These are phyloP conservation scores for Pachyrhizus erosus DNA, from an alignment of 306 rosid species.

Conservation along the genomic window DNA sequence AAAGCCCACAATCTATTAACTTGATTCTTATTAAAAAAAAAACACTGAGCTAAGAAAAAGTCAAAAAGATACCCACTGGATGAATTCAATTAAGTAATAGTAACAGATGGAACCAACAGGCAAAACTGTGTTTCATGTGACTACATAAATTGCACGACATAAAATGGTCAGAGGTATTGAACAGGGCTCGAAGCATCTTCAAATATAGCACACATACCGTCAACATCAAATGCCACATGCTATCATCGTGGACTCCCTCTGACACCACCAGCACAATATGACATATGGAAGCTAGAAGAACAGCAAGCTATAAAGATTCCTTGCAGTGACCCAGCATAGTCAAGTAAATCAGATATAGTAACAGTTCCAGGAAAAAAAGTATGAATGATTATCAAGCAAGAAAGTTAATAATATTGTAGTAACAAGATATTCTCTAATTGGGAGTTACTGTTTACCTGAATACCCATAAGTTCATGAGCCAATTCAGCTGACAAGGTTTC, in stretches of 20 bases:
- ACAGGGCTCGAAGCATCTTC: conserved; percentile 20
- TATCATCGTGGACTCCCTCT: conserved; percentile 77
- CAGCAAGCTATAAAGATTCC: conserved; percentile 78
- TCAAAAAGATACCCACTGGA: background rate
- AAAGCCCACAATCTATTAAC: background rate
- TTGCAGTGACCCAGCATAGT: conserved; percentile 67
- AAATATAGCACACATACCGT: conserved; percentile 56
- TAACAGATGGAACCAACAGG: conserved; percentile 14
- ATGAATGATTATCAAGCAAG: background rate
- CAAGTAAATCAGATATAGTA: conserved; percentile 44
- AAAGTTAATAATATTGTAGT: background rate
- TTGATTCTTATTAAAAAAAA: background rate
- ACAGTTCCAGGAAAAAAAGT: background rate
- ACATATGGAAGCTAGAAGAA: conserved; percentile 78
- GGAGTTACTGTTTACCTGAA: conserved; percentile 64
- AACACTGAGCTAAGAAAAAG: background rate
- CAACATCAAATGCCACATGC: conserved; percentile 84
- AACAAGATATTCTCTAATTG: background rate
- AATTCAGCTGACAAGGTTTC: conserved; percentile 82
- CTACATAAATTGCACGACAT: background rate
- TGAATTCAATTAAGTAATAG: conserved; percentile 4
- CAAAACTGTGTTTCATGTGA: background rate
- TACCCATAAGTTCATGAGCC: conserved; percentile 83
- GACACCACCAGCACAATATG: conserved; percentile 84
- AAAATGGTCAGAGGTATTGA: conserved; percentile 2